Percentiles rank a stretch among this genome's conserved stretches.
Conservation (phyloP, 78 protist genomes). For the Monocercomonoides exilis region DNA sequence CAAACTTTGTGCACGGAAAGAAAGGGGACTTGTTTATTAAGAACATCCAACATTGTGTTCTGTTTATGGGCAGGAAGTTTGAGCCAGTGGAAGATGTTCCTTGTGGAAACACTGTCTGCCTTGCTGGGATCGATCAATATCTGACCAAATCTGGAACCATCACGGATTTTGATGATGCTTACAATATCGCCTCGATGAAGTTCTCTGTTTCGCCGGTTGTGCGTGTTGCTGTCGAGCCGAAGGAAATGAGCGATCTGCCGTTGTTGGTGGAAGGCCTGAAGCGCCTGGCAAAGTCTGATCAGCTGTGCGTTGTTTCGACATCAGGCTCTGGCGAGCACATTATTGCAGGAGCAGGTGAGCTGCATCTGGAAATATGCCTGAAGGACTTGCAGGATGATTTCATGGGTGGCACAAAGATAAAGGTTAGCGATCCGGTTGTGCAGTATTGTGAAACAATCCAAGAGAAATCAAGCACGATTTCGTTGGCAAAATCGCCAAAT, state of each 20-base stretch:
- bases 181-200: conserved; percentile 25
- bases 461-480: background rate
- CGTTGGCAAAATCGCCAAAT: conserved; percentile 52
- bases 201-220: conserved; percentile 43
- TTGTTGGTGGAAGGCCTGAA: conserved; percentile 23
- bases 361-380: conserved; percentile 46
- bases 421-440: too few relatives aligned
- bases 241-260: background rate
- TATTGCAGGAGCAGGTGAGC: conserved; percentile 53
- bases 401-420: too few relatives aligned
- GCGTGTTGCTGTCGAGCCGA: conserved; percentile 34
- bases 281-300: too few relatives aligned
- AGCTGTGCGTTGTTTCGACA: background rate
- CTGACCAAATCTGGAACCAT: conserved; percentile 55
- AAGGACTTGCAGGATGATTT: conserved; percentile 27
- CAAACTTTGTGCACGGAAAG: conserved; percentile 13
- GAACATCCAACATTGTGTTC: conserved; percentile 4
- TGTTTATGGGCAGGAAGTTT: conserved; percentile 30
- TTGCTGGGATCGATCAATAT: too few relatives aligned
- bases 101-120: too few relatives aligned
- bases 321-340: conserved; percentile 46
- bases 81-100: too few relatives aligned
- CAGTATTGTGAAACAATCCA: too few relatives aligned
- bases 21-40: conserved; percentile 24
- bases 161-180: conserved; percentile 12